Percentiles rank a stretch among this genome's conserved stretches.
phyloP scores from a whole-genome alignment of 305 asterid species.

The Solanum hybrid region DNA sequence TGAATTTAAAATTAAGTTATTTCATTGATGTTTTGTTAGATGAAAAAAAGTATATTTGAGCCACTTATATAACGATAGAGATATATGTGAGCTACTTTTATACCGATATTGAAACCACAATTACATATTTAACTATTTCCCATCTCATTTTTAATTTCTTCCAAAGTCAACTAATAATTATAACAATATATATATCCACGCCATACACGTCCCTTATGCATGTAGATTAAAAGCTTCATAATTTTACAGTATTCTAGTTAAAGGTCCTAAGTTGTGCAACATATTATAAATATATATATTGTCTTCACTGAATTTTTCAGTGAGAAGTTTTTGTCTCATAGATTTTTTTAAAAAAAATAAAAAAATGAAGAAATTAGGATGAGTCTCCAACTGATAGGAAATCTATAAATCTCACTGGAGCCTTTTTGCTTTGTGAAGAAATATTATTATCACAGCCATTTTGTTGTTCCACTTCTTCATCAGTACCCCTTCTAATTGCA shows the following conservation, averaged over 20 bases:
- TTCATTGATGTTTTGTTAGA: not conserved
- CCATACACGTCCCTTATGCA: not conserved
- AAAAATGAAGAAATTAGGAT: not conserved
- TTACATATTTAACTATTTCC: not conserved
- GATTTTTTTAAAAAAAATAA: not conserved
- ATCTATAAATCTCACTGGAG: conserved; percentile 2
- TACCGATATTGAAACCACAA: too few species aligned
- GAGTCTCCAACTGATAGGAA: conserved; percentile 4
- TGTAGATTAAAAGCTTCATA: not conserved
- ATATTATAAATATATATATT: not conserved
- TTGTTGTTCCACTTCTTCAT: not conserved
- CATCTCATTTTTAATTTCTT: not conserved
- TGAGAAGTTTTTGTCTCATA: not conserved
- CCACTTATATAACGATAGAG: not conserved
- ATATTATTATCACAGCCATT: not conserved
- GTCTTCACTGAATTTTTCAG: not conserved
- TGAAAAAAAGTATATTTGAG: not conserved
- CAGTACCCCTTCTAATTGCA: not conserved
- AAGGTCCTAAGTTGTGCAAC: not conserved
- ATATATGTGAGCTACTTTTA: not conserved
- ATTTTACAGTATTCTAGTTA: not conserved
- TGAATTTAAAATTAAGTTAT: not conserved
- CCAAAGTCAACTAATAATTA: not conserved
- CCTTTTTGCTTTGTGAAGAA: not conserved
- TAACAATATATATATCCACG: not conserved